phyloP scores from a whole-genome alignment of 345 rosid genomes.

The Sonneratia alba region DNA sequence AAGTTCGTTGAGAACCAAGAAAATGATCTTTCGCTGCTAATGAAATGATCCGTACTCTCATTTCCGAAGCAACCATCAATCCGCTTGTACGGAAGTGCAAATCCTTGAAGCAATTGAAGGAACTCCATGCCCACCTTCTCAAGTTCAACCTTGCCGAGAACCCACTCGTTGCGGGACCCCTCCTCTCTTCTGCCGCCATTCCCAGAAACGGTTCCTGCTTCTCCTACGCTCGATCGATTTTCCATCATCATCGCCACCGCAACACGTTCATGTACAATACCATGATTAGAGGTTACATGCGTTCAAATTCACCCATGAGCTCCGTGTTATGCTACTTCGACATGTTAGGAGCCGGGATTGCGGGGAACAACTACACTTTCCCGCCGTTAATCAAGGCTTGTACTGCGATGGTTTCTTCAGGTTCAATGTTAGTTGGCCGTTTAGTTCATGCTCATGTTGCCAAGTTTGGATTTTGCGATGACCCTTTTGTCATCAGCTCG shows the following conservation, averaged over 20 bases:
- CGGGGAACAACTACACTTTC: conserved; percentile 22
- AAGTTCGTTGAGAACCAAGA: conserved; percentile 26
- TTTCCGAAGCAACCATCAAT: conserved; percentile 5
- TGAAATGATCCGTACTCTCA: conserved; percentile 15
- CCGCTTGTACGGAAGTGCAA: conserved; percentile 15
- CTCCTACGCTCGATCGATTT: conserved; percentile 22
- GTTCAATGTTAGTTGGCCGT: conserved; percentile 4
- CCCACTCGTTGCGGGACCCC: conserved; percentile 20
- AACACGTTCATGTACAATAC: conserved; percentile 29
- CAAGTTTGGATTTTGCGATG: conserved; percentile 19
- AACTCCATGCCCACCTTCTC: conserved; percentile 23
- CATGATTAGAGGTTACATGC: conserved; percentile 23
- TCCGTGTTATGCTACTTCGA: conserved; percentile 19
- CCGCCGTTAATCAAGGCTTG: conserved; percentile 32
- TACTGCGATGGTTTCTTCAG: conserved; percentile 12
- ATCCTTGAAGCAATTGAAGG: conserved; percentile 23
- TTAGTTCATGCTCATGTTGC: conserved; percentile 25
- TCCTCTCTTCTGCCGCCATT: conserved; percentile 18
- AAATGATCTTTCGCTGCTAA: not conserved
- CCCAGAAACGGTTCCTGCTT: conserved; percentile 15
- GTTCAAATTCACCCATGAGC: conserved; percentile 8
- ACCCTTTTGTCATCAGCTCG: conserved; percentile 27
- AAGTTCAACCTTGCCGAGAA: conserved; percentile 11
- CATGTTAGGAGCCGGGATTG: conserved; percentile 18
- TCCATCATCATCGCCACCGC: conserved; percentile 7